phyloP scores from a whole-genome alignment of 805 yeast genomes.

The Nakazawaea populi region DNA sequence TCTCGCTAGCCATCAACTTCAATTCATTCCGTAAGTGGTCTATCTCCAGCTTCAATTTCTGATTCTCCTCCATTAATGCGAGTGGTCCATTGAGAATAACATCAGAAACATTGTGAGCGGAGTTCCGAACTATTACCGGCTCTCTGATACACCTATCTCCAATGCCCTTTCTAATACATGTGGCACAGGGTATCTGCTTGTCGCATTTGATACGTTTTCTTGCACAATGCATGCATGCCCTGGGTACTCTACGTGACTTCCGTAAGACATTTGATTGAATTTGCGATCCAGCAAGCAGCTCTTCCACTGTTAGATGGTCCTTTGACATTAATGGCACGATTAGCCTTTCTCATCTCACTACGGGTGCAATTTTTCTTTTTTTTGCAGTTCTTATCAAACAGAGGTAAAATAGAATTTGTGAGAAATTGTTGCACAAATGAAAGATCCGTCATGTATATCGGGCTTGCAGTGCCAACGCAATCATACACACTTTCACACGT shows the following conservation, averaged over 20 bases:
- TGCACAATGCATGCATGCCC: conserved; percentile 41
- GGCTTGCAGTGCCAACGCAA: too few relatives aligned
- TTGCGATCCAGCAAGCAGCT: too few relatives aligned
- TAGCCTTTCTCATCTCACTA: too few relatives aligned
- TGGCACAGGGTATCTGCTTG: conserved; percentile 39
- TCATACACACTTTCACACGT: too few relatives aligned
- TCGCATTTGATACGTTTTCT: conserved; percentile 44
- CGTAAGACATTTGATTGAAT: conserved; percentile 9
- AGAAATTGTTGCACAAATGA: too few relatives aligned
- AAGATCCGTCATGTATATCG: too few relatives aligned
- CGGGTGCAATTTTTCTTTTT: too few relatives aligned
- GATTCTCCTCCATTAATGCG: background rate
- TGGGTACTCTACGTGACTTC: conserved; percentile 27
- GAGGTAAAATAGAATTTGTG: too few relatives aligned
- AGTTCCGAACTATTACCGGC: conserved; percentile 20
- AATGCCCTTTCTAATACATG: conserved; percentile 29
- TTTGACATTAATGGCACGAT: too few relatives aligned
- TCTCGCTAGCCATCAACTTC: background rate
- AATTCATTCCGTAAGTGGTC: background rate
- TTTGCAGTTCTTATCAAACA: too few relatives aligned
- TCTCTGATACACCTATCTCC: conserved; percentile 28
- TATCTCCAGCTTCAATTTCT: background rate
- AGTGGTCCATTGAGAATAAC: background rate
- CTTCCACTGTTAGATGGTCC: too few relatives aligned
- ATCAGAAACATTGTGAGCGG: background rate